phyloP scores from a whole-genome alignment of 768 basidiomycete genomes.

The Naematelia aurantialba region DNA sequence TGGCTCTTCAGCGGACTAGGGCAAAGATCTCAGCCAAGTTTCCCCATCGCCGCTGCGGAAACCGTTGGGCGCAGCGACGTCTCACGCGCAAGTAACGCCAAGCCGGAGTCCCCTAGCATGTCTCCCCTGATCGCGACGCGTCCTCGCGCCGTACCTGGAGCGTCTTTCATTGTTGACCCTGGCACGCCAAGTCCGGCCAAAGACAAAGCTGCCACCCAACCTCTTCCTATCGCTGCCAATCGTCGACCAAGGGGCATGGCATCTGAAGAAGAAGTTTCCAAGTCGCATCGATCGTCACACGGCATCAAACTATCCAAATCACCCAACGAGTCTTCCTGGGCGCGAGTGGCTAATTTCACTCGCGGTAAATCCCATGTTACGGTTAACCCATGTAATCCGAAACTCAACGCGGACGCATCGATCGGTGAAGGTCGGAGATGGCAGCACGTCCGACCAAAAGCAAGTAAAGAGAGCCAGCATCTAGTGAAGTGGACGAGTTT shows the following conservation, averaged over 20 bases:
- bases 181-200: constrained; percentile 19
- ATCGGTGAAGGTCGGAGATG: constrained; percentile 65
- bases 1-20: constrained; percentile 39
- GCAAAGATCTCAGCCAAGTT: constrained; percentile 36
- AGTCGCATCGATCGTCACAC: constrained; percentile 8
- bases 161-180: constrained; percentile 14
- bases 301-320: constrained; percentile 15
- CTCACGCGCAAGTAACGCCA: constrained; percentile 8
- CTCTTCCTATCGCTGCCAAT: constrained; percentile 19
- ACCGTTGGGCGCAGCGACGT: constrained; percentile 37
- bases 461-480: constrained; percentile 66
- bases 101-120: constrained; percentile 16
- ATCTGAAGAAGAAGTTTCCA: constrained; percentile 15
- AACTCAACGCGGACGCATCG: constrained; percentile 20
- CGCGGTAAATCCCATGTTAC: constrained; percentile 46
- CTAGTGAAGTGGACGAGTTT: constrained; percentile 84
- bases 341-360: constrained; percentile 12
- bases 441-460: constrained; percentile 73
- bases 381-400: constrained; percentile 48
- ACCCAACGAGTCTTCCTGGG: constrained; percentile 18
- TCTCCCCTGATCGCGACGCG: neutral
- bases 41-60: constrained; percentile 35
- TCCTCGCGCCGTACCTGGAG: constrained; percentile 31
- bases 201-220: constrained; percentile 11
- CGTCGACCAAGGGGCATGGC: neutral